phyloP scores from a whole-genome alignment of 2,329 filamentous ascomycete genomes.

The Trichoderma citrinoviride region DNA sequence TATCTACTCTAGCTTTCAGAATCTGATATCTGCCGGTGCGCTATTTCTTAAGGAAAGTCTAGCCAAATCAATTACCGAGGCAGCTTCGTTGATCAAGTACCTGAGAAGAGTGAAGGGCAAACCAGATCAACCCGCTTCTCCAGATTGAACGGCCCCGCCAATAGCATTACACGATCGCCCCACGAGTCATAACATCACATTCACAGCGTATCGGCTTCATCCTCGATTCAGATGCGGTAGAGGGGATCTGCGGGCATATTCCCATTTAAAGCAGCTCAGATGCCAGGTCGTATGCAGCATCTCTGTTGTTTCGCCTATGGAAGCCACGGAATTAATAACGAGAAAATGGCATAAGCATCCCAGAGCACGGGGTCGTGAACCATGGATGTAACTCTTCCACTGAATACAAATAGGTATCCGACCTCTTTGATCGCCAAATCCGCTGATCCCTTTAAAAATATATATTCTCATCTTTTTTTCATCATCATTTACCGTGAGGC shows the following conservation, averaged over 20 bases:
- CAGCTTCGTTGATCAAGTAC: background rate
- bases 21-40: background rate
- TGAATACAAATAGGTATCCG: background rate
- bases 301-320: background rate
- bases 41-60: background rate
- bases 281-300: background rate
- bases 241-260: constrained; percentile 9
- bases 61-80: constrained; percentile 15
- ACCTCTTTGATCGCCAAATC: background rate
- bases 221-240: background rate
- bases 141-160: background rate
- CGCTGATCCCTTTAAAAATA: background rate
- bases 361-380: background rate
- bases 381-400: background rate
- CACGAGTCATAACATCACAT: background rate
- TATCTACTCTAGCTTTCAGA: background rate
- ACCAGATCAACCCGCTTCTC: background rate
- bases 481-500: background rate
- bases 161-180: background rate
- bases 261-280: background rate
- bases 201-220: background rate
- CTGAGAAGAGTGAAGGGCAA: background rate
- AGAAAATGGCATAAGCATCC: background rate
- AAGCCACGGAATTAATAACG: background rate
- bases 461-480: background rate